Evolutionary conservation across 1,139 yeast genomes (phyloP).

Genomic region (Hanseniaspora sp.): DNA sequence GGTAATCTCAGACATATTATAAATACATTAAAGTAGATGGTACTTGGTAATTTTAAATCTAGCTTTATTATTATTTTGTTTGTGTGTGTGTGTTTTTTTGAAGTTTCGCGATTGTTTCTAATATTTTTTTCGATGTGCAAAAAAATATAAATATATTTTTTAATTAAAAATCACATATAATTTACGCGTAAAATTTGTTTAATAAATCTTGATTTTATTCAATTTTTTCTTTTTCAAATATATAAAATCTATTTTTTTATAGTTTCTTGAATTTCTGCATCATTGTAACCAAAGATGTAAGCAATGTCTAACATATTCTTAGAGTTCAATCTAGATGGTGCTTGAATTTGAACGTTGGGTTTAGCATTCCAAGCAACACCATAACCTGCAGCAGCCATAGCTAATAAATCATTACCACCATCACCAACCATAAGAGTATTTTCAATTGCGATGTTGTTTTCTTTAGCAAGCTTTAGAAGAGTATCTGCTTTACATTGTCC

Average conservation of each 20-base stretch:
- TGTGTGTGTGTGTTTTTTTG: no score
- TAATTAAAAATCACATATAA: no score
- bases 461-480: slow-evolving; percentile 50
- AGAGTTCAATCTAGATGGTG: slow-evolving; percentile 74
- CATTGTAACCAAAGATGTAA: slow-evolving; percentile 69
- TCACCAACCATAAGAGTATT: slow-evolving; percentile 85
- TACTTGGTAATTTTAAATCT: no score
- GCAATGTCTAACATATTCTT: slow-evolving; percentile 57
- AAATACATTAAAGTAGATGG: no score
- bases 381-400: slow-evolving; percentile 87
- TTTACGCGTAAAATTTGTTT: no score
- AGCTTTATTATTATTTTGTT: no score
- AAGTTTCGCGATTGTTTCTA: no score
- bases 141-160: no score
- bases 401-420: slow-evolving; percentile 88
- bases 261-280: slow-evolving; percentile 40
- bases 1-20: no score
- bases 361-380: slow-evolving; percentile 98
- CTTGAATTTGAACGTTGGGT: slow-evolving; percentile 71
- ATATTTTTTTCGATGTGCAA: no score
- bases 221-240: no score
- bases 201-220: no score
- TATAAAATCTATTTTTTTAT: neutral
- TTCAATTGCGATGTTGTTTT: slow-evolving; percentile 37
- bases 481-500: slow-evolving; percentile 73